Base-by-base conservation (phyloP, 345 rosid species). In the Abelmoschus esculentus region DNA sequence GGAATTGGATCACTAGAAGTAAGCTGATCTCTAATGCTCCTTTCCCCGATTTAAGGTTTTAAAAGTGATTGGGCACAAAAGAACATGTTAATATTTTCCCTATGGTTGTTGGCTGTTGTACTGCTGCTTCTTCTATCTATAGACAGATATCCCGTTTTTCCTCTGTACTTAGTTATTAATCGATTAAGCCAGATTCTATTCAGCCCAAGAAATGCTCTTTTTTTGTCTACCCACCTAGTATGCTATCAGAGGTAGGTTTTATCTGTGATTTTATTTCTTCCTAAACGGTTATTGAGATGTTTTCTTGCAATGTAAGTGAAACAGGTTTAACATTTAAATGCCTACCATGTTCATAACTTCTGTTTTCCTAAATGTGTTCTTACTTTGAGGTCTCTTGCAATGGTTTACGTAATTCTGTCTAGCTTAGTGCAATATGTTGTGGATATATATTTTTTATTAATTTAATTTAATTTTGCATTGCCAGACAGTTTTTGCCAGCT, bases 1-100 rank as follows among this genome's bases (percentile, higher is more conserved):
- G 99, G 99, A 72, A 84, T 90, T 79, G 93, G 99, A 81, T 82
- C 87, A 28, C 78, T 92, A 54, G 99, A 95, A 46, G 99, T 91
- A 85, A 85, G 88, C 81, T 72, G 42, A 69, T 65, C 72, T 79
- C 61, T 42, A 18, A 18, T 38, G 22, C 54, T 8, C 52, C 17
- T 61, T 61, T 31, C 38, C 46, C 19, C 22, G 66, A 26, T 36
- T 61, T 69, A 12, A 61, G 44, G 28, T 70, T 64, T 38, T 18
- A 0, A 64, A 64, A 64, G 53, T 64, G 68, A 12, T 44, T 44
- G 53, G 52, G 34, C 7, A 63, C 12, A n/a, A 19, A 50, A 22
- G 50, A 34, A 18, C 50, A 54, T 17, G 32, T 54, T 18, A 54
- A 55, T 22, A 56, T 55, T 5, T 40, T 44, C 4, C 22, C 40